Conservation (phyloP, 345 rosid genomes). For the Cardiospermum halicacabum region DNA sequence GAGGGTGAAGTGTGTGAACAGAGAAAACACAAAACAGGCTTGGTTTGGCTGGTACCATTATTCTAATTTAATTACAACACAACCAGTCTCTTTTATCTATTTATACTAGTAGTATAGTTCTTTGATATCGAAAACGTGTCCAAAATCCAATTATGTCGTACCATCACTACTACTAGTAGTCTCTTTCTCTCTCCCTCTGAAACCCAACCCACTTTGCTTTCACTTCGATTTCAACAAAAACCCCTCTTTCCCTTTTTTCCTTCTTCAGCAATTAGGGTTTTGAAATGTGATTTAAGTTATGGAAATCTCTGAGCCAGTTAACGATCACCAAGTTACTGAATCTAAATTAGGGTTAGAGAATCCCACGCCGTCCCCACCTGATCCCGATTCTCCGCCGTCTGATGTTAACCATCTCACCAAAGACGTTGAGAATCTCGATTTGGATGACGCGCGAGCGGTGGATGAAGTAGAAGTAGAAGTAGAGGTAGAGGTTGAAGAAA, state of each 20-base stretch:
- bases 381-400: slow-evolving; percentile 21
- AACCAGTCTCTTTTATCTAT: neutral
- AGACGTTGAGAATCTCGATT: slow-evolving; percentile 1
- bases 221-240: neutral
- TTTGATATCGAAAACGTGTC: neutral
- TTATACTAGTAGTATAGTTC: neutral
- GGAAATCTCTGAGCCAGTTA: slow-evolving; percentile 12
- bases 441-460: neutral
- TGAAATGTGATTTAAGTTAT: slow-evolving; percentile 17
- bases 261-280: slow-evolving; percentile 17
- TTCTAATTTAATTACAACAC: no score
- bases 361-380: slow-evolving; percentile 6
- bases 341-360: slow-evolving; percentile 7
- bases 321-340: slow-evolving; percentile 7
- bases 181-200: neutral
- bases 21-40: no score
- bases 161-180: no score
- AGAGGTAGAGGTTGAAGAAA: slow-evolving; percentile 3
- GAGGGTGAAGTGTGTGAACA: no score
- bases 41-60: no score
- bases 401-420: slow-evolving; percentile 28
- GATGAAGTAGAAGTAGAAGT: no score
- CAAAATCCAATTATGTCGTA: neutral
- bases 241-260: no score
- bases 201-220: neutral